Base-by-base conservation (phyloP, 2,329 filamentous ascomycete species). In the Metarhizium rileyi region DNA sequence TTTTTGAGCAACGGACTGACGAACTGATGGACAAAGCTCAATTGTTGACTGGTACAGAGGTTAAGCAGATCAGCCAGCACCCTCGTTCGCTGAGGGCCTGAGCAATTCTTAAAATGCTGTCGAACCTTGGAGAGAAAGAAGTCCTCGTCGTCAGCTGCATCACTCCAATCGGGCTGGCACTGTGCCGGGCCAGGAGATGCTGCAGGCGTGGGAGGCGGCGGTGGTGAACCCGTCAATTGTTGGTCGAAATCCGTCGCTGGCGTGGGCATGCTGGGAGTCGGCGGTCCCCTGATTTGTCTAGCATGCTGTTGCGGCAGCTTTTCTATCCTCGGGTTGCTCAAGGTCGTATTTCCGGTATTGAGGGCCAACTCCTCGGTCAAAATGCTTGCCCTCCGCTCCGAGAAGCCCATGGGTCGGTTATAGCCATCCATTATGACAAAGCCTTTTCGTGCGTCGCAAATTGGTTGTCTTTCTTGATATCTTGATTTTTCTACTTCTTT, bases 1-100 rank as follows among this genome's bases (percentile, higher is more conserved):
- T 96, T 95, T 70, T 96, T 96, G 55, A 98, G 71, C 54, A 94
- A 72, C 26, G 93, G 93, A 65, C 89, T 91, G 58, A 98, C 91
- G 67, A 95, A 95, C 65, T 94, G 89, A 58, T 94, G 89, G 20
- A 98, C 90, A 64, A 96, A 97, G 68, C 90, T 95, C 57, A 98
- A 75, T 66, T 95, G 86, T 62, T 94, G 90, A 60, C 88, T 96
- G 58, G 94, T 94, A 71, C 93, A 98, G 58, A 95, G 79, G 61
- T 95, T 95, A 56, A 98, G 73, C 50, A 98, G 74, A 63, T 95
- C 90, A 46, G 88, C 88, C 52, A 98, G 73, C 59, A 95, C 80
- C 36, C 87, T 80, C 59, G 90, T 87, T 50, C 87, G 81, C 67
- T 91, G 86, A 1, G 82, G 78, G 23, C 84, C 80, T 51, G 83